Conservation (phyloP, 495 filamentous ascomycete species). For the Amphirosellinia nigrospora region DNA sequence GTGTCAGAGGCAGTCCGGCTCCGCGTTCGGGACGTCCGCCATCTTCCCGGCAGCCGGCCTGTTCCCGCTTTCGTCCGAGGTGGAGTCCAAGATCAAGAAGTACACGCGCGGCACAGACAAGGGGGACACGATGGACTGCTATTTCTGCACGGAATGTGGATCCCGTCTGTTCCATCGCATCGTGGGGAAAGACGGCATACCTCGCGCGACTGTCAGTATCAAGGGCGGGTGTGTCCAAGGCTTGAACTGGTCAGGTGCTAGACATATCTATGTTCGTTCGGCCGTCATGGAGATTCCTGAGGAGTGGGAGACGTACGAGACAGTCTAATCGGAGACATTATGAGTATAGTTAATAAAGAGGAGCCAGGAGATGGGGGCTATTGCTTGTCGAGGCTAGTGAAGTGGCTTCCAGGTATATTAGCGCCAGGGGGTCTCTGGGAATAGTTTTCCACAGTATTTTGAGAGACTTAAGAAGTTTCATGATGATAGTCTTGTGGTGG, state of each 20-base stretch:
- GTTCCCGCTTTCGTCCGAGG: constrained; percentile 54
- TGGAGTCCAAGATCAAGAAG: constrained; percentile 38
- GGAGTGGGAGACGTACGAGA: constrained; percentile 46
- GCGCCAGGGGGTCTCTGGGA: too few relatives aligned
- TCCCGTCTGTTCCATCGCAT: constrained; percentile 56
- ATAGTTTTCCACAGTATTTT: too few relatives aligned
- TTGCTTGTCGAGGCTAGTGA: not conserved
- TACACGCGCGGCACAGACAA: constrained; percentile 48
- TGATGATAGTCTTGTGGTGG: too few relatives aligned
- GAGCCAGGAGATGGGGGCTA: not conserved
- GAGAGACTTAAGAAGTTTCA: too few relatives aligned
- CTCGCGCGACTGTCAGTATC: constrained; percentile 45
- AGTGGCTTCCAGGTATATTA: too few relatives aligned
- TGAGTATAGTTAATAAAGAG: not conserved
- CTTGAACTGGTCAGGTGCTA: constrained; percentile 45
- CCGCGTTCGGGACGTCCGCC: constrained; percentile 64
- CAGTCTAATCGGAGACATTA: constrained; percentile 30
- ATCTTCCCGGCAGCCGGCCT: constrained; percentile 47
- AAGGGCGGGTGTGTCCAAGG: constrained; percentile 60
- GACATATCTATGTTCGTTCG: constrained; percentile 47
- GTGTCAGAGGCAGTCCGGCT: constrained; percentile 63
- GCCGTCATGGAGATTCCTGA: constrained; percentile 45
- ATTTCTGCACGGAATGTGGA: constrained; percentile 40
- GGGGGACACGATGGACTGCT: constrained; percentile 47
- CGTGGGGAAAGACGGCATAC: constrained; percentile 41